phyloP scores from a whole-genome alignment of 2,329 filamentous ascomycete genomes.

The Talaromyces sp. region DNA sequence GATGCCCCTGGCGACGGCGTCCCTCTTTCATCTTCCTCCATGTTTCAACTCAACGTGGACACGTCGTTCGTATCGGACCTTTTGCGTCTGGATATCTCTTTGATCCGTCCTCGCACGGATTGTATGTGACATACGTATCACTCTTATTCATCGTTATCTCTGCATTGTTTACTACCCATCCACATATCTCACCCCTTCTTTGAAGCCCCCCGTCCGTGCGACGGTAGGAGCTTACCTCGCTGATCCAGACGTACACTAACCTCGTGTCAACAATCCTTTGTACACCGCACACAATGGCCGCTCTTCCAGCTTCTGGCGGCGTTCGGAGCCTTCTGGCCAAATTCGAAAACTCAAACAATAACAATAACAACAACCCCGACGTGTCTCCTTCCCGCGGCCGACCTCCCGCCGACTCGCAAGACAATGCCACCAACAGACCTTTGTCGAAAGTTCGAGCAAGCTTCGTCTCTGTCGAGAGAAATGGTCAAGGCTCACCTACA shows the following conservation, averaged over 20 bases:
- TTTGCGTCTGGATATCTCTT: background rate
- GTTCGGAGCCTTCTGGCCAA: constrained; percentile 75
- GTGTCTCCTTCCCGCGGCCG: constrained; percentile 66
- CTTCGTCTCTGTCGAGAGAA: constrained; percentile 68
- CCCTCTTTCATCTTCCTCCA: constrained; percentile 2
- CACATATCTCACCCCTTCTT: background rate
- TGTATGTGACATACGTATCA: background rate
- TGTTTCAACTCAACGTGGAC: constrained; percentile 10
- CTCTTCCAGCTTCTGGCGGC: constrained; percentile 48
- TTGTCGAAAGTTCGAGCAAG: constrained; percentile 73
- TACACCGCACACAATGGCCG: constrained; percentile 17
- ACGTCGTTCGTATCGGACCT: constrained; percentile 13
- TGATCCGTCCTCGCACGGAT: background rate
- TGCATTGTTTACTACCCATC: constrained; percentile 3
- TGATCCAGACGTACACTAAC: constrained; percentile 3
- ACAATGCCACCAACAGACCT: constrained; percentile 52
- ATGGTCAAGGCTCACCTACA: constrained; percentile 42
- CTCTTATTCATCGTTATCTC: background rate
- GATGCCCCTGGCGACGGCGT: constrained; percentile 7
- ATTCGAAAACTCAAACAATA: constrained; percentile 71
- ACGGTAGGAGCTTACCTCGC: constrained; percentile 12
- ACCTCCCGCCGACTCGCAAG: constrained; percentile 57
- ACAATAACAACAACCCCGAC: constrained; percentile 42
- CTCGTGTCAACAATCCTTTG: background rate
- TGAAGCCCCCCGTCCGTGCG: constrained; percentile 17